Conservation (phyloP, 192 early-diverging fungal species). For the Glomus cerebriforme region DNA sequence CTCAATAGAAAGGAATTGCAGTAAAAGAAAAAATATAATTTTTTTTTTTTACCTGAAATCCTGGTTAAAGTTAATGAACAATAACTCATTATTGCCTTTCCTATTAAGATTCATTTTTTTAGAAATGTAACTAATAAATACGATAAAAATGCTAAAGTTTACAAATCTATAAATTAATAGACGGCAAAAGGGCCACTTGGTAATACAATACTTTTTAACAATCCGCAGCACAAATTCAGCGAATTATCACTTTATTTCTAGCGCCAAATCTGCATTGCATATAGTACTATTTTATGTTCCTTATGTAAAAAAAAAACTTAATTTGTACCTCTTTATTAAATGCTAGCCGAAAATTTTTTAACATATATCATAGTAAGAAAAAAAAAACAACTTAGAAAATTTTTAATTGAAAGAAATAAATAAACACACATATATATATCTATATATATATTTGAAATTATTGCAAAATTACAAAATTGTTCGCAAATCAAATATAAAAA, state of each 20-base stretch:
- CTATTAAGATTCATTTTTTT: slow-evolving; percentile 65
- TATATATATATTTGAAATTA: background rate
- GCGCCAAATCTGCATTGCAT: background rate
- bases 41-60: slow-evolving; percentile 59
- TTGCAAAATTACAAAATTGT: background rate
- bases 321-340: background rate
- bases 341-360: background rate
- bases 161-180: background rate
- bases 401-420: no score
- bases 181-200: background rate
- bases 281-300: background rate
- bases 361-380: background rate
- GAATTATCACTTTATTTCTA: background rate
- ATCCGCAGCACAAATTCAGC: background rate
- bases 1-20: no score
- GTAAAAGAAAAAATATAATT: background rate
- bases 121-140: no score
- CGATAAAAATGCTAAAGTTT: background rate
- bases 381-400: background rate
- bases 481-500: background rate
- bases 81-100: slow-evolving; percentile 64
- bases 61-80: slow-evolving; percentile 85
- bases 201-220: background rate
- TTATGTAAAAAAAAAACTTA: background rate
- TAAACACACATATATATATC: no score